phyloP scores from a whole-genome alignment of 164 flowering plant genomes.

The Dillenia suffruticosa region DNA sequence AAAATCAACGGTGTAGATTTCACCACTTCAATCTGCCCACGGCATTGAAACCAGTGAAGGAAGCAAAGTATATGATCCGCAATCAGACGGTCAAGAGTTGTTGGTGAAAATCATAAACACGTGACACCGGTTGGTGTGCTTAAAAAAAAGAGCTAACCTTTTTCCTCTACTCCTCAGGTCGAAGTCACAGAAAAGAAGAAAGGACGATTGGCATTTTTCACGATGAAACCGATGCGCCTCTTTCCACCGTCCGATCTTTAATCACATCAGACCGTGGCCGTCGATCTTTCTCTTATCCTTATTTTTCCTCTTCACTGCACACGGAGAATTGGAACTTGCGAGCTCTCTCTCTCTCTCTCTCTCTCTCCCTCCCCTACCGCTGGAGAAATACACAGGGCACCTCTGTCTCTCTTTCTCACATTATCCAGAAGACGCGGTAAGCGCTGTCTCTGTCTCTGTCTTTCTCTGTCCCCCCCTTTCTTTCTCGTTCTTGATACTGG shows the following conservation, averaged over 20 bases:
- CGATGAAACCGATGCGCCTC: background rate
- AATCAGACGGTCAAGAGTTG: too few species aligned
- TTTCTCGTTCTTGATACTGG: background rate
- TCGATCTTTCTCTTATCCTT: background rate
- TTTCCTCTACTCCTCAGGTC: too few species aligned
- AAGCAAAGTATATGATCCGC: too few species aligned
- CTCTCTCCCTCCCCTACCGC: background rate
- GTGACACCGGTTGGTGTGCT: too few species aligned
- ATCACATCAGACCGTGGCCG: background rate
- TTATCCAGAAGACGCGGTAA: background rate
- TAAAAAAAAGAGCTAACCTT: too few species aligned
- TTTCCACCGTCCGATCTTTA: background rate
- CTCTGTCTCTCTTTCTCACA: background rate
- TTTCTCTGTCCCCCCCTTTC: background rate
- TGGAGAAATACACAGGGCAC: too few species aligned
- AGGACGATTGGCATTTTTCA: background rate
- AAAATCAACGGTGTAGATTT: too few species aligned
- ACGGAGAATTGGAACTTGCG: background rate
- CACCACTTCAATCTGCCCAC: too few species aligned
- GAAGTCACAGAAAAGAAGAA: too few species aligned
- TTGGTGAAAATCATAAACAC: too few species aligned
- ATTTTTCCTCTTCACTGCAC: background rate
- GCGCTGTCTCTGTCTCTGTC: background rate
- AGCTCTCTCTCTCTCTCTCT: background rate
- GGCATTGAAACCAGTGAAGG: too few species aligned